phyloP scores from a whole-genome alignment of 139 green algal species.

The Micractinium sp. region DNA sequence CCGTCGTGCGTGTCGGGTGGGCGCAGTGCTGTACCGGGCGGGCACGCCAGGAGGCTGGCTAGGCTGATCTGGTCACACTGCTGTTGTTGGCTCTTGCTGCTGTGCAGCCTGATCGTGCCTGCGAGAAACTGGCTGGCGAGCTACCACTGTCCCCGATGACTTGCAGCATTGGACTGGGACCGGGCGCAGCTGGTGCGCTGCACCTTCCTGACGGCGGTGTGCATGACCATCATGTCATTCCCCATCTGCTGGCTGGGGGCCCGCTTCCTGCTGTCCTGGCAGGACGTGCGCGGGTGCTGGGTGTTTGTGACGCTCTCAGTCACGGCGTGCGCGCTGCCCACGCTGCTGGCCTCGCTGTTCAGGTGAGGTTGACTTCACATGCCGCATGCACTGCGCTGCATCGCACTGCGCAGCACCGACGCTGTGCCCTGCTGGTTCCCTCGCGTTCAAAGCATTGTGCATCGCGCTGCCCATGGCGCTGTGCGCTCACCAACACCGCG shows the following conservation, averaged over 20 bases:
- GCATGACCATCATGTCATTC: slow-evolving; percentile 23
- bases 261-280: slow-evolving; percentile 33
- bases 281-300: slow-evolving; percentile 35
- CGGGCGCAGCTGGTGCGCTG: slow-evolving; percentile 29
- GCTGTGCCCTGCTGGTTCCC: background rate
- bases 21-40: too few species aligned
- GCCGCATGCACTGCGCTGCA: background rate
- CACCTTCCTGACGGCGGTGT: slow-evolving; percentile 37
- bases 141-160: background rate
- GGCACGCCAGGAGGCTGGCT: too few species aligned
- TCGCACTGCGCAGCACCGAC: background rate
- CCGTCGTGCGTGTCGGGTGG: too few species aligned
- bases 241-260: slow-evolving; percentile 28
- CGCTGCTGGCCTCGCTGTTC: slow-evolving; percentile 32
- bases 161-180: slow-evolving; percentile 30
- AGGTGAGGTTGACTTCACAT: background rate
- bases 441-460: background rate
- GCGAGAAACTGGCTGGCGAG: too few species aligned
- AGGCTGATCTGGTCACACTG: too few species aligned
- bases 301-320: slow-evolving; percentile 38
- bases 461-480: too few species aligned
- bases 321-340: slow-evolving; percentile 25
- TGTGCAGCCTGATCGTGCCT: too few species aligned
- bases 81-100: too few species aligned
- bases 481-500: too few species aligned